These are phyloP conservation scores for Henckelia pumila DNA, from an alignment of 257 asterid species.

Conservation along the genomic window DNA sequence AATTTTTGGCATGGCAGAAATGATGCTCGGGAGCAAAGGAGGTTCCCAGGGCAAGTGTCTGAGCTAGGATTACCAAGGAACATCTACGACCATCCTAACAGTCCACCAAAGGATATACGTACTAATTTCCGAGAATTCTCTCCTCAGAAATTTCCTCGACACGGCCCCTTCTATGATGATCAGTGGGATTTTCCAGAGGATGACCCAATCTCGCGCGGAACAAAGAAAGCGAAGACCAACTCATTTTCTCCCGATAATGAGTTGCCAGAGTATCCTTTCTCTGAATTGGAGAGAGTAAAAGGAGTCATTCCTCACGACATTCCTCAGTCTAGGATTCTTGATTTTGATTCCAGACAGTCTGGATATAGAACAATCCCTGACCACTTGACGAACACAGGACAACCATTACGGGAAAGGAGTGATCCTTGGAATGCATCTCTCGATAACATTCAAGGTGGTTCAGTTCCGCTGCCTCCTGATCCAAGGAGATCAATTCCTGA, in stretches of 20 bases:
- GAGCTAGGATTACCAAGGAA: constrained; percentile 39
- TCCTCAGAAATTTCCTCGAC: constrained; percentile 45
- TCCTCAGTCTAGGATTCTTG: constrained; percentile 40
- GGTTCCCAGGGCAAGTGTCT: constrained; percentile 40
- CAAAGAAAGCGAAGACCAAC: constrained; percentile 57
- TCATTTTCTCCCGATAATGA: constrained; percentile 52
- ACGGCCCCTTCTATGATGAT: constrained; percentile 57
- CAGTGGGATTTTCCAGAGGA: constrained; percentile 97
- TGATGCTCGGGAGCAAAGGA: constrained; percentile 47
- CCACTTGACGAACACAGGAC: constrained; percentile 35
- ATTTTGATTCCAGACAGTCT: constrained; percentile 50
- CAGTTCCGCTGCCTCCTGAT: constrained; percentile 44
- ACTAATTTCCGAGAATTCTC: constrained; percentile 51
- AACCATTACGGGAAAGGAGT: constrained; percentile 45
- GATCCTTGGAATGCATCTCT: constrained; percentile 45
- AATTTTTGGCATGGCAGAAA: constrained; percentile 45
- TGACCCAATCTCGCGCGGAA: constrained; percentile 49
- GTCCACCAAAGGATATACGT: constrained; percentile 52
- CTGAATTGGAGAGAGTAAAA: constrained; percentile 56
- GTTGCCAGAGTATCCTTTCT: constrained; percentile 76
- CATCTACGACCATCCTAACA: constrained; percentile 39
- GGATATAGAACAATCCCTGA: constrained; percentile 48
- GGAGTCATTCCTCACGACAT: constrained; percentile 38
- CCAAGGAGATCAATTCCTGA: constrained; percentile 52
- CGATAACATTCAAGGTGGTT: constrained; percentile 47